Conservation (phyloP, 805 yeast genomes). For the Debaryomyces tyrocola region DNA sequence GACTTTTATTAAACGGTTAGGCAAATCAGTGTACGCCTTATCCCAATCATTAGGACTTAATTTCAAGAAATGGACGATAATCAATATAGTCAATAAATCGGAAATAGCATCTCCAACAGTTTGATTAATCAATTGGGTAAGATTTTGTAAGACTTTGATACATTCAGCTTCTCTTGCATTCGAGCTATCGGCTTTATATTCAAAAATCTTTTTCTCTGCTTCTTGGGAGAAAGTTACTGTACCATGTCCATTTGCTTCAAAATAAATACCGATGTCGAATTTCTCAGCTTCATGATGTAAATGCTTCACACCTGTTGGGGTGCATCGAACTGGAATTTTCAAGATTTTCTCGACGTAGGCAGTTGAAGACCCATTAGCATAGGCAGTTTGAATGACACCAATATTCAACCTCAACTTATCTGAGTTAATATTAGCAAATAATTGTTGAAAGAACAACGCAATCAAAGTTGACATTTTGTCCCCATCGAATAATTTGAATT, state of each 20-base stretch:
- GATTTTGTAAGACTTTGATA: conserved; percentile 52
- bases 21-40: conserved; percentile 74
- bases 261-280: conserved; percentile 90
- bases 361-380: conserved; percentile 94
- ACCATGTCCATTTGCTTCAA: conserved; percentile 99
- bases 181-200: conserved; percentile 24
- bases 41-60: conserved; percentile 75
- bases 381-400: conserved; percentile 96
- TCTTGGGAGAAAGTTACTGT: conserved; percentile 78
- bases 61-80: conserved; percentile 55
- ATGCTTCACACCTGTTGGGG: conserved; percentile 96
- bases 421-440: conserved; percentile 47
- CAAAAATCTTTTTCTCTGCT: conserved; percentile 36
- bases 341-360: conserved; percentile 60
- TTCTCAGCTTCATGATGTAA: conserved; percentile 86
- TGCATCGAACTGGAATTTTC: conserved; percentile 76
- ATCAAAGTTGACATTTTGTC: conserved; percentile 88
- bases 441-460: conserved; percentile 62
- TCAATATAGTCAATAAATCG: conserved; percentile 79
- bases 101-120: conserved; percentile 98
- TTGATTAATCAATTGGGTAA: conserved; percentile 82
- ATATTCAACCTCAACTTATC: conserved; percentile 43
- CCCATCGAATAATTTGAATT: conserved; percentile 76
- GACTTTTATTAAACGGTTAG: conserved; percentile 80
- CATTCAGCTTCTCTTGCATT: conserved; percentile 49